phyloP scores from a whole-genome alignment of 257 asterid species.

The Forsythia suspensa region DNA sequence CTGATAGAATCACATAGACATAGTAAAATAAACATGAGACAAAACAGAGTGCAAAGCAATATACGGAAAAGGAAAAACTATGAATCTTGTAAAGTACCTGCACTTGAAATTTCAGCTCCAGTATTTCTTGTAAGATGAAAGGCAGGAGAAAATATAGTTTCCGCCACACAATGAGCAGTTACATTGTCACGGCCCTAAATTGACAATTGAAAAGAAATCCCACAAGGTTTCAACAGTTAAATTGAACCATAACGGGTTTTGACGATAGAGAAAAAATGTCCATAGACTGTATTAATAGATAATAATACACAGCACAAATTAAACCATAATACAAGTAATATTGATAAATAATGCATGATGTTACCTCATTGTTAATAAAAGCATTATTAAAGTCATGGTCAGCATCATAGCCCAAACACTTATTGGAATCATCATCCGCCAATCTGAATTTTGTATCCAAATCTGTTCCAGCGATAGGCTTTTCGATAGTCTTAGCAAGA shows the following conservation, averaged over 20 bases:
- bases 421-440: constrained; percentile 25
- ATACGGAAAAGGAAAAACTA: background rate
- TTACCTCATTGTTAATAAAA: constrained; percentile 47
- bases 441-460: too few species aligned
- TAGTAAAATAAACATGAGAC: background rate
- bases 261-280: background rate
- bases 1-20: constrained; percentile 17
- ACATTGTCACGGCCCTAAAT: constrained; percentile 51
- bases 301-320: constrained; percentile 8
- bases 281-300: background rate
- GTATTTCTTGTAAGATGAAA: constrained; percentile 57
- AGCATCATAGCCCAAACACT: background rate
- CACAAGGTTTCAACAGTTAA: constrained; percentile 10
- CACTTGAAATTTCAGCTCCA: constrained; percentile 58
- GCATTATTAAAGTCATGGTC: constrained; percentile 32
- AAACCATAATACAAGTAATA: constrained; percentile 8
- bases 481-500: constrained; percentile 43
- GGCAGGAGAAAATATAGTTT: constrained; percentile 89
- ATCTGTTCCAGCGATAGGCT: constrained; percentile 30
- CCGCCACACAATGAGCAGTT: constrained; percentile 41
- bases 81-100: constrained; percentile 46
- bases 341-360: constrained; percentile 10
- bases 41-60: constrained; percentile 1
- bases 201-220: constrained; percentile 4
- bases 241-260: background rate